Base-by-base conservation (phyloP, 108 stramenopile species). In the Skeletonema marinoi region DNA sequence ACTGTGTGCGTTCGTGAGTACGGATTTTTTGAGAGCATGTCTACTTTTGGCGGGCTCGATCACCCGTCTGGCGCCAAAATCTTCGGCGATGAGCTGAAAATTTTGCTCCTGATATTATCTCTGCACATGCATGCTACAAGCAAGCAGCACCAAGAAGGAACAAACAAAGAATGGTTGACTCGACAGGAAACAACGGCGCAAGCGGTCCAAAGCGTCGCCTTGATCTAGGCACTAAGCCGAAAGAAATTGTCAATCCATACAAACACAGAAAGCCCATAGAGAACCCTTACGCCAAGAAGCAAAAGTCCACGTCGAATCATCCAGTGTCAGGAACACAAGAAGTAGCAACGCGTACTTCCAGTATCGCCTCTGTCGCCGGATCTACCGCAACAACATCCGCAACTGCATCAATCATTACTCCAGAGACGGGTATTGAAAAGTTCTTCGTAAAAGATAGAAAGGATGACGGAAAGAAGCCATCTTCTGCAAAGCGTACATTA, bases 401-500 rank as follows among this genome's bases (percentile, higher is more conserved):
- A 16, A 46, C 44, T 25, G 6, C 63, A 17, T 64, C 64, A 21
- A 65, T 48, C 2, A 62, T 81, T 14, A 81, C 80, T 17, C 73
- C 80, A 32, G 80, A 81, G 30, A 51, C 68, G 17, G 73, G 73
- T 46, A 70, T 70, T 63, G 68, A 74, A 54, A 69, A 70, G 19
- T 80, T 68, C 61, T 73, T 80, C 12, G 54, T 61, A 12, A 48
- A 46, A 17, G 64, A 50, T 7, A 65, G 39, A 44, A 58, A 63
- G 5, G 32, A 31, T 32, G 35, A 50, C 19, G 32, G 29, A 32
- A 30, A 46, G 16, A 75, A 82, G 65, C 74, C 81, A 2, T 32
- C 32, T 70, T 68, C 74, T 25, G 70, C 70, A 35, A 39, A 38
- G 41, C 69, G 70, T 31, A 68, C 60, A 33, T 70, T 82, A 16